phyloP scores from a whole-genome alignment of 2,329 filamentous ascomycete species.

The Dothiorella sarmentorum region DNA sequence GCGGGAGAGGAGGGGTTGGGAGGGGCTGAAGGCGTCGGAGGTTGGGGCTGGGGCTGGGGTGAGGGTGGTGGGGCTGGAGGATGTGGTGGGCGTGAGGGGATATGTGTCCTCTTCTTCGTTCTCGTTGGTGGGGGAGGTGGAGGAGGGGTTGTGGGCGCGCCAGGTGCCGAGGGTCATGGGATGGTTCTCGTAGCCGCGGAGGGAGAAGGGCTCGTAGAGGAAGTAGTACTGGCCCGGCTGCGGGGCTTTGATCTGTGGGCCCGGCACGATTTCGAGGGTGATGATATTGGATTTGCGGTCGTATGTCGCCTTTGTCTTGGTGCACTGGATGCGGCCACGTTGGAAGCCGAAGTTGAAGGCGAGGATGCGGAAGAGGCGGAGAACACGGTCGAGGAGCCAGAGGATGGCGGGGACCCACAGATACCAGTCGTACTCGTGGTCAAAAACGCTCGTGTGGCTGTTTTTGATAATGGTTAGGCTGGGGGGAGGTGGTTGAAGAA shows the following conservation, averaged over 20 bases:
- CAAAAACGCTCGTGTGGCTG: conserved; percentile 33
- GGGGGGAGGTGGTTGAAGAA: neutral
- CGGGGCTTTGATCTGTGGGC: conserved; percentile 33
- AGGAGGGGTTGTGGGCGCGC: neutral
- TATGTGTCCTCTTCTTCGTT: neutral
- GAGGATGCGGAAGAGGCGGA: conserved; percentile 45
- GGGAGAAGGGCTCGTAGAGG: conserved; percentile 45
- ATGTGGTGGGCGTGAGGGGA: neutral
- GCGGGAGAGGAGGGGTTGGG: conserved; percentile 1
- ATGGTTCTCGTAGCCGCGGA: conserved; percentile 51
- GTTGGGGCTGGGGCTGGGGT: neutral
- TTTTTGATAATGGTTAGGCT: conserved; percentile 40
- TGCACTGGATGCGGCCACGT: conserved; percentile 26
- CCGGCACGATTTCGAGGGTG: conserved; percentile 43
- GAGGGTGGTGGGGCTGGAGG: neutral
- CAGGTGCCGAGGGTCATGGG: conserved; percentile 47
- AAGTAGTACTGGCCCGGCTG: conserved; percentile 51
- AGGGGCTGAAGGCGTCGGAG: too few relatives aligned
- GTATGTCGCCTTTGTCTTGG: conserved; percentile 43
- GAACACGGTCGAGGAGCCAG: conserved; percentile 50
- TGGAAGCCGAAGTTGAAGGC: conserved; percentile 43
- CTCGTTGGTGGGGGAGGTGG: neutral
- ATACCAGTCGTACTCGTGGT: conserved; percentile 48
- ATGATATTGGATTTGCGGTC: conserved; percentile 45
- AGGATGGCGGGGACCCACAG: conserved; percentile 50